Evolutionary conservation across 2,329 filamentous ascomycete species (phyloP), one percentile per base, ranked within the genome.

Genomic region (Neofusicoccum ribis): DNA sequence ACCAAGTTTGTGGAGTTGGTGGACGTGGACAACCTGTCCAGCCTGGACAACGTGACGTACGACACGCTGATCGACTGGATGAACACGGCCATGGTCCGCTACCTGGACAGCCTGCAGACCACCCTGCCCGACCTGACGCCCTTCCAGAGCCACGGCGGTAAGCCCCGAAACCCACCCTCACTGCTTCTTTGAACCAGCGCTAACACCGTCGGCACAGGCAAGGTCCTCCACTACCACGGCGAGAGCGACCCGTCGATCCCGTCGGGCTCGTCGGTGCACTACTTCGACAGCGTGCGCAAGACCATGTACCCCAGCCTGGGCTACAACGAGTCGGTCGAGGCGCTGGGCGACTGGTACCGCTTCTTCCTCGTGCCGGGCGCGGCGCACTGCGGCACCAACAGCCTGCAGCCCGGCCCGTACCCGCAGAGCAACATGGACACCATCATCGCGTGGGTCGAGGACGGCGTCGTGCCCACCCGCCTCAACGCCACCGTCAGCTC

Each of bases 21-120:
- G 15, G 61, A 64, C 27, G 65, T 73, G 1, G 64, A 71, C 27
- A 67, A 71, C 74, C 49, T 64, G 14, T 20, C 49, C 5, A 47
- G 3, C 27, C 20, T 64, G 39, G 43, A 64, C 49, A 54, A 47
- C 49, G 80, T 86, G 31, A 86, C 84, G 17, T 87, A 86, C 72
- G 84, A 87, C 70, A 86, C 82, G 0, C 77, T 87, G 5, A 77
- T 79, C n/a, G 77, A 79, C 15, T 87, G 83, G 83, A 87, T 86
- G 78, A 54, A 52, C 47, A 76, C 72, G 5, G 84, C 80, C 5
- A 79, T 81, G 77, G 77, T 46, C 14, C 61, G 77, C 44, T 88
- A 84, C 72, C 66, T 77, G 36, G 82, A 85, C 69, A 81, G 72
- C 54, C 77, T 86, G 3, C 84, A 87, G 69, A 87, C 84, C 8